phyloP scores from a whole-genome alignment of 2,329 filamentous ascomycete genomes.

The Trichoderma cornu-damae region DNA sequence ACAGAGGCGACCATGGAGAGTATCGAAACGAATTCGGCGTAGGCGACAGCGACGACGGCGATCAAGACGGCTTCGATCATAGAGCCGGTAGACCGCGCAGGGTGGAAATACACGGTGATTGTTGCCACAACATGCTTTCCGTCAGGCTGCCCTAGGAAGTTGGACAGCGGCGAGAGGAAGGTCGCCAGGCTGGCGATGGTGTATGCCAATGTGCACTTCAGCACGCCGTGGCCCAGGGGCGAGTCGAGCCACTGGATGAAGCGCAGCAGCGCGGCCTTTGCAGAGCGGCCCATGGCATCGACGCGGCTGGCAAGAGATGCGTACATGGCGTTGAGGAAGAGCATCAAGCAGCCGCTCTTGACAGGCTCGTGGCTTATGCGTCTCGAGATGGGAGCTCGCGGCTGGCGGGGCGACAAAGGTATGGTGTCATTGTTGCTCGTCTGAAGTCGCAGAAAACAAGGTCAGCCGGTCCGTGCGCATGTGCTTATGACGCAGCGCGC shows the following conservation, averaged over 20 bases:
- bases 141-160: slow-evolving; percentile 72
- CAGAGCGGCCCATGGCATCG: slow-evolving; percentile 11
- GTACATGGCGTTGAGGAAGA: neutral
- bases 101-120: slow-evolving; percentile 86
- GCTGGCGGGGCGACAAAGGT: slow-evolving; percentile 6
- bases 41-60: slow-evolving; percentile 68
- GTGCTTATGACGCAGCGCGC: neutral
- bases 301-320: neutral
- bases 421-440: slow-evolving; percentile 12
- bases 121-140: slow-evolving; percentile 88
- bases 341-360: slow-evolving; percentile 7
- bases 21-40: slow-evolving; percentile 60
- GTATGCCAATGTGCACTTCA: slow-evolving; percentile 86
- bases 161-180: slow-evolving; percentile 65
- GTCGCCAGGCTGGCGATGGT: slow-evolving; percentile 76
- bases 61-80: slow-evolving; percentile 79
- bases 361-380: neutral
- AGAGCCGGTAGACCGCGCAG: slow-evolving; percentile 72
- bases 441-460: neutral
- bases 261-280: slow-evolving; percentile 7
- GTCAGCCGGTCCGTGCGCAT: slow-evolving; percentile 14
- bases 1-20: slow-evolving; percentile 78
- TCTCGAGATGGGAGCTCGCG: neutral
- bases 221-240: slow-evolving; percentile 64
- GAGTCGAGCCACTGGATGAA: slow-evolving; percentile 53